phyloP scores from a whole-genome alignment of 768 basidiomycete genomes.

The Mycena kentingensis region DNA sequence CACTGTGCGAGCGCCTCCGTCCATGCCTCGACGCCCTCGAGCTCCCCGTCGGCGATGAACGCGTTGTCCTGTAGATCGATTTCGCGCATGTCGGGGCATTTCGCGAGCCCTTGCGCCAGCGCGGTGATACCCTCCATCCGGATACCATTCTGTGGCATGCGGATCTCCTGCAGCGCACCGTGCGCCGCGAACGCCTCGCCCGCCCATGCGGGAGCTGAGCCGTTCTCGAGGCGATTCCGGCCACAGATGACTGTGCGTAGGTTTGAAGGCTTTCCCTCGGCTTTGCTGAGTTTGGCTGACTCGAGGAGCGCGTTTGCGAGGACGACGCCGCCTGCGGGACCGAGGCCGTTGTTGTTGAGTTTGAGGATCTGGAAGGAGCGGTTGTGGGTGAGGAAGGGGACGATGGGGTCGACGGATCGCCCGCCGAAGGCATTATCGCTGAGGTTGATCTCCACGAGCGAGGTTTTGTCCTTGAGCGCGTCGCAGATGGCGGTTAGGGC shows the following conservation, averaged over 20 bases:
- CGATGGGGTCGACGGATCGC: conserved; percentile 91
- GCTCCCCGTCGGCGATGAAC: conserved; percentile 63
- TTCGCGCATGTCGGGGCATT: conserved; percentile 64
- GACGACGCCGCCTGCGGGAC: conserved; percentile 82
- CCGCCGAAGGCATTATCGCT: conserved; percentile 97
- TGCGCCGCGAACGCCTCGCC: conserved; percentile 88
- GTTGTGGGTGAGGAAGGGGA: conserved; percentile 84
- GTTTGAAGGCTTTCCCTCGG: conserved; percentile 68
- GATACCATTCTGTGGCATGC: conserved; percentile 98
- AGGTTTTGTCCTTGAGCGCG: conserved; percentile 76
- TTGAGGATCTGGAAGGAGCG: conserved; percentile 80
- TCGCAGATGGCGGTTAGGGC: conserved; percentile 89
- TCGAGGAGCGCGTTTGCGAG: conserved; percentile 82
- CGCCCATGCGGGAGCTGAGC: conserved; percentile 81
- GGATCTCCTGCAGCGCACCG: conserved; percentile 77
- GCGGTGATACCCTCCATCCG: conserved; percentile 86
- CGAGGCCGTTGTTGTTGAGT: conserved; percentile 96
- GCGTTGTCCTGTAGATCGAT: conserved; percentile 95
- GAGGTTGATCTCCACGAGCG: conserved; percentile 85
- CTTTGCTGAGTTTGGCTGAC: conserved; percentile 69
- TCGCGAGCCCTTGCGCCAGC: conserved; percentile 72
- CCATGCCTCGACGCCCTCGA: conserved; percentile 55
- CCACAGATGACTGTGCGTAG: conserved; percentile 87
- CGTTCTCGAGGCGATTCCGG: conserved; percentile 93
- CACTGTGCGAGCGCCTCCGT: conserved; percentile 68